Conservation (phyloP, 2,329 filamentous ascomycete genomes). For the Teratosphaeria epicoccoides region DNA sequence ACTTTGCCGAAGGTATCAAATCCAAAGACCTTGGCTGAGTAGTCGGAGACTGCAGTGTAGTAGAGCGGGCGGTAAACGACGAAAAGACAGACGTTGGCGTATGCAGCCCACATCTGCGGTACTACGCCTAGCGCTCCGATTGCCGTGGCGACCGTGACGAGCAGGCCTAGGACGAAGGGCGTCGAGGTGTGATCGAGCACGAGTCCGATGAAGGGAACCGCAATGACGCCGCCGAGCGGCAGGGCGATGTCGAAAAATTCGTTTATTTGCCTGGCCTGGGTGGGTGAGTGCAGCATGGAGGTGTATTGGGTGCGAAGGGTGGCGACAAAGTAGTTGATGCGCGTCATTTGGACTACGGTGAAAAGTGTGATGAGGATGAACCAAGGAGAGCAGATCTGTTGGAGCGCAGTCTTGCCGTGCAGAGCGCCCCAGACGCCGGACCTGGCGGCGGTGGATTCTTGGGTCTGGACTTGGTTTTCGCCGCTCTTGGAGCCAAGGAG, state of each 20-base stretch:
- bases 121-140: constrained; percentile 74
- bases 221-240: constrained; percentile 67
- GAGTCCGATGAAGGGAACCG: constrained; percentile 76
- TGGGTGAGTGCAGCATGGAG: constrained; percentile 56
- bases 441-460: constrained; percentile 58
- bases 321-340: constrained; percentile 86
- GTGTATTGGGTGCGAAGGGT: constrained; percentile 74
- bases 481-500: constrained; percentile 51
- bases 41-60: constrained; percentile 81
- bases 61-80: constrained; percentile 79
- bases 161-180: constrained; percentile 53
- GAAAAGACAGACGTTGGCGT: constrained; percentile 66
- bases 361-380: constrained; percentile 75
- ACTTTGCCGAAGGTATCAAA: constrained; percentile 88
- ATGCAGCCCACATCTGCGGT: constrained; percentile 59
- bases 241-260: constrained; percentile 74
- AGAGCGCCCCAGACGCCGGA: constrained; percentile 80
- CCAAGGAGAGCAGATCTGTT: constrained; percentile 73
- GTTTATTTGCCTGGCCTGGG: constrained; percentile 59
- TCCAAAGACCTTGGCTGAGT: constrained; percentile 85
- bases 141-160: constrained; percentile 60
- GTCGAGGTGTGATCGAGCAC: constrained; percentile 70
- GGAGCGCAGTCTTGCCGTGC: constrained; percentile 57
- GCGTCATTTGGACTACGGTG: constrained; percentile 39
- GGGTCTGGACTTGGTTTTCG: constrained; percentile 29